Conservation (phyloP, 495 filamentous ascomycete species). For the Lophiotrema nucula region DNA sequence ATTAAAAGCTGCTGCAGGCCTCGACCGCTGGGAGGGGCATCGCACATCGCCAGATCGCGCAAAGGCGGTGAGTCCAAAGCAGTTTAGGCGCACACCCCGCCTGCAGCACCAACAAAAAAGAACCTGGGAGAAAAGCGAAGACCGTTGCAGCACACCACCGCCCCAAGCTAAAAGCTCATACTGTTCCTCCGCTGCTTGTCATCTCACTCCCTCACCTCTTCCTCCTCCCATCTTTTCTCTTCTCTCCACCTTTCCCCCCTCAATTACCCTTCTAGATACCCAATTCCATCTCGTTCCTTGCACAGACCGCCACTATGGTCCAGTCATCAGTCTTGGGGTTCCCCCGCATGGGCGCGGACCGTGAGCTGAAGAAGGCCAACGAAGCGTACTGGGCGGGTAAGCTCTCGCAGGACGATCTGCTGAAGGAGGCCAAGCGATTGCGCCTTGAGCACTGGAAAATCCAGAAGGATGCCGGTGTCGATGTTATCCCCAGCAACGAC, state of each 20-base stretch:
- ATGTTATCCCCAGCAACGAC: constrained; percentile 98
- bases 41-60: neutral
- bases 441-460: constrained; percentile 97
- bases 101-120: constrained; percentile 12
- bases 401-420: constrained; percentile 80
- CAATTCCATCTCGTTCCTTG: neutral
- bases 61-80: constrained; percentile 19
- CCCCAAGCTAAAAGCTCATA: too few species aligned
- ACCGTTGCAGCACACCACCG: constrained; percentile 30
- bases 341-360: constrained; percentile 93
- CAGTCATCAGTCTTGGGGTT: constrained; percentile 48
- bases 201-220: constrained; percentile 6
- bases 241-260: neutral
- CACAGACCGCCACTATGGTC: constrained; percentile 27
- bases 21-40: neutral
- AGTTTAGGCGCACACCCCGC: constrained; percentile 19
- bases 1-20: neutral
- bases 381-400: constrained; percentile 97
- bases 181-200: constrained; percentile 13
- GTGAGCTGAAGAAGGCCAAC: constrained; percentile 99
- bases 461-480: constrained; percentile 95
- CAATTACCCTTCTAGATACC: constrained; percentile 13
- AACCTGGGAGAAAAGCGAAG: too few species aligned
- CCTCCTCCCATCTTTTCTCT: constrained; percentile 12
- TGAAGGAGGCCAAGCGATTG: constrained; percentile 92